phyloP scores from a whole-genome alignment of 768 basidiomycete genomes.

The Epithele typhae region DNA sequence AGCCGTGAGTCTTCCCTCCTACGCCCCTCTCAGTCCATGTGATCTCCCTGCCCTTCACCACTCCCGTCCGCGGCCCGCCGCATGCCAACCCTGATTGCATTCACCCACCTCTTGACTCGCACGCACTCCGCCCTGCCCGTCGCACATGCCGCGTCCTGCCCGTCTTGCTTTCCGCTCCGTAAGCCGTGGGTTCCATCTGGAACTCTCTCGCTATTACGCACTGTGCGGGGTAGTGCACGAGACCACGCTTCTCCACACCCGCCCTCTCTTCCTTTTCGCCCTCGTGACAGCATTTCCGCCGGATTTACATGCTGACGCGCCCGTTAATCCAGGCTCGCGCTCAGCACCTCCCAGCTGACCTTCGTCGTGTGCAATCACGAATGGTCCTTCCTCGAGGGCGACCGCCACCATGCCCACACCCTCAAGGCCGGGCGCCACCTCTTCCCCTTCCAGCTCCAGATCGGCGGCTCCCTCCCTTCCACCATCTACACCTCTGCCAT shows the following conservation, averaged over 20 bases:
- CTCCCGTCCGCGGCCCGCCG: neutral
- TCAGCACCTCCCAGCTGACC: constrained; percentile 44
- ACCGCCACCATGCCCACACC: constrained; percentile 74
- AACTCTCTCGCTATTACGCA: too few species aligned
- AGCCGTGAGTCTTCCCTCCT: constrained; percentile 46
- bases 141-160: too few species aligned
- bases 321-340: constrained; percentile 17
- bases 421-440: constrained; percentile 93
- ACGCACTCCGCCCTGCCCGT: neutral
- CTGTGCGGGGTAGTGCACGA: too few species aligned
- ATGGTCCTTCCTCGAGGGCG: constrained; percentile 90
- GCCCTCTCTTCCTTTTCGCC: neutral
- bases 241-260: neutral
- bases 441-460: constrained; percentile 87
- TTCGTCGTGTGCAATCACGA: constrained; percentile 77
- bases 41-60: neutral
- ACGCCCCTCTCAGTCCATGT: constrained; percentile 8
- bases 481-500: constrained; percentile 52
- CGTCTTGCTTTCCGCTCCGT: too few species aligned
- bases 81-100: too few species aligned
- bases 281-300: neutral
- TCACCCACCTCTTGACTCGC: constrained; percentile 1
- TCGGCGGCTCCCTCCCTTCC: constrained; percentile 85
- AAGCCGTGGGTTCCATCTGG: too few species aligned
- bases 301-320: constrained; percentile 3